These are phyloP conservation scores for Puya raimondii DNA, from an alignment of 176 grass and related monocot genomes.

Conservation along the genomic window DNA sequence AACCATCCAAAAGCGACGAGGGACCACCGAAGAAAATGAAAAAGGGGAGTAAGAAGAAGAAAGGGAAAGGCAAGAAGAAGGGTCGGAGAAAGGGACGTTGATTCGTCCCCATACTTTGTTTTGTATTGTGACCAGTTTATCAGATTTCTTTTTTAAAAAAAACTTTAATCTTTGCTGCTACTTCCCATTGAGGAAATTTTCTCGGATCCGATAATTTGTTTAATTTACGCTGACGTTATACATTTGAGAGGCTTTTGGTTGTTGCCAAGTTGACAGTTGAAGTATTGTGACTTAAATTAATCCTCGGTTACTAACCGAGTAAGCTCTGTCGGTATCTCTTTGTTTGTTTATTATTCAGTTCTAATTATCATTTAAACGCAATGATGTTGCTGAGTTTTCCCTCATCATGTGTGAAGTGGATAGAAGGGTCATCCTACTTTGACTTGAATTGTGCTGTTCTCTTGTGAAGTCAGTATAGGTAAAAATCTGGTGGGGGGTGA, in stretches of 20 bases:
- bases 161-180: background rate
- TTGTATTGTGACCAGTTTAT: background rate
- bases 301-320: too few species aligned
- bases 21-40: constrained; percentile 22
- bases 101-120: background rate
- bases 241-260: constrained; percentile 4
- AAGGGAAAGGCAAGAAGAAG: constrained; percentile 24
- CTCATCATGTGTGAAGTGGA: too few species aligned
- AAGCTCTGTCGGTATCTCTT: too few species aligned
- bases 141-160: background rate
- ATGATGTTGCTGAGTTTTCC: too few species aligned
- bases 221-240: background rate
- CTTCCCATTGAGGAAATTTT: background rate
- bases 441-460: too few species aligned
- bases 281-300: too few species aligned
- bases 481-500: too few species aligned
- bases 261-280: background rate
- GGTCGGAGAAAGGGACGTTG: constrained; percentile 47
- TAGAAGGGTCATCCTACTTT: too few species aligned
- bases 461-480: too few species aligned
- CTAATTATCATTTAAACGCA: too few species aligned
- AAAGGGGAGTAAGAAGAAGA: constrained; percentile 42
- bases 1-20: constrained; percentile 34
- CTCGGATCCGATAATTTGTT: background rate
- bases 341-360: too few species aligned